Evolutionary conservation across 2,329 filamentous ascomycete species (phyloP).

Genomic region (Polychaeton citri): DNA sequence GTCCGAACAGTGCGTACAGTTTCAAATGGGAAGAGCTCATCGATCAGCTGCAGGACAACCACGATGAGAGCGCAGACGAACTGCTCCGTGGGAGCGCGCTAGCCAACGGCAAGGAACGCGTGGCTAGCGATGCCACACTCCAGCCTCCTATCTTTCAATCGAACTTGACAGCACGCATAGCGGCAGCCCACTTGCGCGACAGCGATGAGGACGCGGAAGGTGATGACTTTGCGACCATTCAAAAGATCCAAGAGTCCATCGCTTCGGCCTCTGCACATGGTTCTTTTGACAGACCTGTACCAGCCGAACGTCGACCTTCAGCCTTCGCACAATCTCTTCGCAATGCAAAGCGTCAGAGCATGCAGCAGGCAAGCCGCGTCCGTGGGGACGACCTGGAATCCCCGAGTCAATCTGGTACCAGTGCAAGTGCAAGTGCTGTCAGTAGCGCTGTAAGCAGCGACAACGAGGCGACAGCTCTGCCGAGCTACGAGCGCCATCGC

Average conservation of each 20-base stretch:
- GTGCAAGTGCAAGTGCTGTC: slow-evolving; percentile 16
- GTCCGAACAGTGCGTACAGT: slow-evolving; percentile 33
- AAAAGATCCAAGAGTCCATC: background rate
- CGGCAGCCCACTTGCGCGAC: background rate
- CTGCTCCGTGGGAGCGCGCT: background rate
- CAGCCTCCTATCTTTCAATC: slow-evolving; percentile 7
- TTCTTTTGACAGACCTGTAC: background rate
- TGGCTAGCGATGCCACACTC: slow-evolving; percentile 16
- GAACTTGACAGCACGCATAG: background rate
- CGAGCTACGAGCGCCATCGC: slow-evolving; percentile 20
- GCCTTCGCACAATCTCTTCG: slow-evolving; percentile 1
- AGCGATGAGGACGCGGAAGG: background rate
- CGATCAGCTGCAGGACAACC: slow-evolving; percentile 25
- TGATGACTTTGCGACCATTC: background rate
- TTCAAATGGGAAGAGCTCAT: slow-evolving; percentile 41
- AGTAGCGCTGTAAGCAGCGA: slow-evolving; percentile 21
- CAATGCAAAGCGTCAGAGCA: background rate
- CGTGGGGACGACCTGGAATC: background rate
- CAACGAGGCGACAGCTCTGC: slow-evolving; percentile 20
- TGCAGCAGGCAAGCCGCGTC: background rate
- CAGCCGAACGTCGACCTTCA: background rate
- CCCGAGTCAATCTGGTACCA: slow-evolving; percentile 5
- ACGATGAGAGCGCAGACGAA: slow-evolving; percentile 14
- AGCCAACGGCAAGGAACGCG: slow-evolving; percentile 6
- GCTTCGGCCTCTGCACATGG: background rate